A percentile compares a stretch with the other conserved stretches of the same genome.
Conservation (phyloP, 495 filamentous ascomycete species). For the Saxophila tyrrhenica region DNA sequence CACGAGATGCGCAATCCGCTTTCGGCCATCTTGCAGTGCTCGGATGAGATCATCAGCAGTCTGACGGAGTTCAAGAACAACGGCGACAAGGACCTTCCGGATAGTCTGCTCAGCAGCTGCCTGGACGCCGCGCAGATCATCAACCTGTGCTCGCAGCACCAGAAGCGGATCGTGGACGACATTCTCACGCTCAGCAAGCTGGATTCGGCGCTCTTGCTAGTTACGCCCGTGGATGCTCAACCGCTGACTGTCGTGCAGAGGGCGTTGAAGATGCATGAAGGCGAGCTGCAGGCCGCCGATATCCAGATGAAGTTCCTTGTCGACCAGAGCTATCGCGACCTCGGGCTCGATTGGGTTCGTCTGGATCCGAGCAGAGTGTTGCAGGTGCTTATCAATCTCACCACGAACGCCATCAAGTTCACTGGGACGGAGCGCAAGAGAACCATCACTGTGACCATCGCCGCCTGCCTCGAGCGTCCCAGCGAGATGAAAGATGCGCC, state of each 20-base stretch:
- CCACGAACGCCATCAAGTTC: conserved; percentile 38
- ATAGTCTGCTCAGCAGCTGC: conserved; percentile 44
- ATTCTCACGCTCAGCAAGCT: conserved; percentile 71
- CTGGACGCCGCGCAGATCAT: conserved; percentile 69
- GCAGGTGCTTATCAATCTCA: conserved; percentile 51
- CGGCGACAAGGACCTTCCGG: conserved; percentile 9
- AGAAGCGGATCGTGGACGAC: conserved; percentile 71
- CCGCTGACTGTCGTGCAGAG: conserved; percentile 55
- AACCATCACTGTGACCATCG: conserved; percentile 58
- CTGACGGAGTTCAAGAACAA: conserved; percentile 34
- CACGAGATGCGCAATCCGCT: conserved; percentile 83
- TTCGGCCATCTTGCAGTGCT: conserved; percentile 69
- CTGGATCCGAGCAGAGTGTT: conserved; percentile 60
- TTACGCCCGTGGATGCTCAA: conserved; percentile 55
- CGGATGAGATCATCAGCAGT: conserved; percentile 57
- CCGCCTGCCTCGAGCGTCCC: conserved; percentile 48
- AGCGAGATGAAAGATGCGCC: conserved; percentile 32
- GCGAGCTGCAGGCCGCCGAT: conserved; percentile 54
- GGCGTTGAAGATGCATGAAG: conserved; percentile 61
- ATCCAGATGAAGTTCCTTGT: conserved; percentile 53
- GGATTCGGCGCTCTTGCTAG: conserved; percentile 60
- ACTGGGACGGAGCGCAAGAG: conserved; percentile 41
- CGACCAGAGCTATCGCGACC: conserved; percentile 43
- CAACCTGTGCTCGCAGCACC: conserved; percentile 60
- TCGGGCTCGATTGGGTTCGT: conserved; percentile 53